A percentile compares a stretch with the other conserved stretches of the same genome.
Evolutionary conservation across 2,329 filamentous ascomycete genomes (phyloP).

Genomic region (Diaporthe sp.): DNA sequence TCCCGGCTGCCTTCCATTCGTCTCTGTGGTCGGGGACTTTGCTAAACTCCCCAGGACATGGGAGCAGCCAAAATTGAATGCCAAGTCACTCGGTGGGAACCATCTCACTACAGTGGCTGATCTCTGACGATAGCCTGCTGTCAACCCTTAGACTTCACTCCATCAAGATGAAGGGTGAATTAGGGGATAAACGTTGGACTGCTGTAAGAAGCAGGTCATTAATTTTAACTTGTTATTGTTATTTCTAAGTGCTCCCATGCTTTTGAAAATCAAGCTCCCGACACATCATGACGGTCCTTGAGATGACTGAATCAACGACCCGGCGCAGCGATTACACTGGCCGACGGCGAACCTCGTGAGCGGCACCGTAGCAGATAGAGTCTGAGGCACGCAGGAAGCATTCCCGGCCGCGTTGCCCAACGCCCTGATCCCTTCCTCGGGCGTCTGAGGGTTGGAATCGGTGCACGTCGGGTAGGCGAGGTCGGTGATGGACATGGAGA

Average conservation of each 20-base stretch:
- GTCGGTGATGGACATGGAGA: neutral
- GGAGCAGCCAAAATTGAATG: neutral
- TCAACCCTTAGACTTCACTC: no score
- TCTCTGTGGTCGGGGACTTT: neutral
- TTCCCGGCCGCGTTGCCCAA: neutral
- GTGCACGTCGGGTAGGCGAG: neutral
- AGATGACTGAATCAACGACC: neutral
- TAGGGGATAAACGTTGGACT: no score
- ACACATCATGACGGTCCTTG: no score
- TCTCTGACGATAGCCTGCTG: neutral
- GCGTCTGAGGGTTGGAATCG: neutral
- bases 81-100: no score
- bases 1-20: no score
- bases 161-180: neutral
- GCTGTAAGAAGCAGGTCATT: no score
- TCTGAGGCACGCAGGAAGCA: neutral
- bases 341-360: neutral
- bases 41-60: neutral
- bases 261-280: no score
- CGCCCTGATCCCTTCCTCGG: neutral
- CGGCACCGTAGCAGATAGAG: neutral
- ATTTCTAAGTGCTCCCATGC: no score
- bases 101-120: neutral
- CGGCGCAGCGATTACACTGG: neutral
- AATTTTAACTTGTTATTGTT: no score